Percentiles rank a stretch among this genome's conserved stretches.
These are phyloP conservation scores for Hanseniaspora lindneri DNA, from an alignment of 805 yeast genomes.

Conservation along the genomic window DNA sequence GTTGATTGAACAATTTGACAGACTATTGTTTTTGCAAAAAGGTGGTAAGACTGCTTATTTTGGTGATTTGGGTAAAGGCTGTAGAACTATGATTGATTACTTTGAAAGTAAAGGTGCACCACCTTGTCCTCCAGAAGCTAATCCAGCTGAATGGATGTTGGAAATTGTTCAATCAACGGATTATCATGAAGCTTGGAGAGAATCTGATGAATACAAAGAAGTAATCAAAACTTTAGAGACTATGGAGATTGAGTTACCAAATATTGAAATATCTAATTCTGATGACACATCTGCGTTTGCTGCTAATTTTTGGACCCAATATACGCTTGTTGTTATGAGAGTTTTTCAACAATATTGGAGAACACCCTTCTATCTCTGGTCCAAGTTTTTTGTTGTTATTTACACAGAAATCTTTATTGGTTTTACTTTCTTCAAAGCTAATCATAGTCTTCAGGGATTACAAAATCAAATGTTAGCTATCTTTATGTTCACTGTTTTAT, in stretches of 20 bases:
- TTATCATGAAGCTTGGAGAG: conserved; percentile 66
- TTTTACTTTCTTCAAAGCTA: conserved; percentile 61
- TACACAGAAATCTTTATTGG: conserved; percentile 57
- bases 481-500: conserved; percentile 52
- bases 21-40: conserved; percentile 52
- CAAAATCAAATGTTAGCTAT: conserved; percentile 74
- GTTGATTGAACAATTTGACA: conserved; percentile 64
- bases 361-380: conserved; percentile 52
- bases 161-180: conserved; percentile 73
- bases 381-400: conserved; percentile 43
- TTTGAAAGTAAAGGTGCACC: conserved; percentile 57
- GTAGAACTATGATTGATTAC: conserved; percentile 46
- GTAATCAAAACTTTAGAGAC: conserved; percentile 47
- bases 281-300: conserved; percentile 35
- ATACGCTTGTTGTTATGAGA: conserved; percentile 38
- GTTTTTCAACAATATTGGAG: conserved; percentile 57
- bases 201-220: conserved; percentile 48
- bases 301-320: conserved; percentile 34
- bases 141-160: conserved; percentile 89
- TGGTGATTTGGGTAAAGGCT: conserved; percentile 58
- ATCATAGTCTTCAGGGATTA: conserved; percentile 50
- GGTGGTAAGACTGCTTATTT: conserved; percentile 70
- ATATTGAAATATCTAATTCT: conserved; percentile 28
- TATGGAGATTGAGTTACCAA: conserved; percentile 51
- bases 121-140: conserved; percentile 55